Percentiles rank a stretch among this genome's conserved stretches.
phyloP scores from a whole-genome alignment of 2,329 filamentous ascomycete species.

The Pseudocercospora musae region DNA sequence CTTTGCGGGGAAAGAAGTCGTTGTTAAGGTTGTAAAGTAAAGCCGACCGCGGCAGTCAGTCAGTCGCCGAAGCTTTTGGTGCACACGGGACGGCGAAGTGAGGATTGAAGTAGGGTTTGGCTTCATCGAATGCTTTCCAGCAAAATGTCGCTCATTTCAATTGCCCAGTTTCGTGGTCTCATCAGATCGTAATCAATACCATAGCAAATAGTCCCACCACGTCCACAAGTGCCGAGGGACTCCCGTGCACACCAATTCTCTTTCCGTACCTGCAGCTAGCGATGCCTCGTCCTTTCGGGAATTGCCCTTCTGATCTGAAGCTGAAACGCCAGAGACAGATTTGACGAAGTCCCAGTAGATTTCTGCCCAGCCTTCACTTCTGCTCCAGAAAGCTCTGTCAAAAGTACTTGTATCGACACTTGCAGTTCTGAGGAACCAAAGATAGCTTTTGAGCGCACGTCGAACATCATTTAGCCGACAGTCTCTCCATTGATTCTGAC shows the following conservation, averaged over 20 bases:
- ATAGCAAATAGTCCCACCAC: conserved; percentile 4
- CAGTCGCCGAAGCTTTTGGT: not conserved
- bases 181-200: not conserved
- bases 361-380: conserved; percentile 23
- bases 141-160: not conserved
- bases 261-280: conserved; percentile 7
- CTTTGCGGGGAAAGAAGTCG: not conserved
- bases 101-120: not conserved
- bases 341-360: conserved; percentile 31
- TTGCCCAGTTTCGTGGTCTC: not conserved
- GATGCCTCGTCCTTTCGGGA: not conserved
- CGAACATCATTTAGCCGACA: conserved; percentile 32
- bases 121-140: not conserved
- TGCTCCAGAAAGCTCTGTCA: conserved; percentile 27
- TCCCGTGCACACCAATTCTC: conserved; percentile 19
- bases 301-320: not conserved
- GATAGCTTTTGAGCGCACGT: conserved; percentile 33
- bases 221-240: conserved; percentile 13
- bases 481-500: conserved; percentile 20
- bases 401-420: conserved; percentile 17
- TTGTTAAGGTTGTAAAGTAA: not conserved
- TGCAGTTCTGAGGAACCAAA: conserved; percentile 19
- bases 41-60: no score
- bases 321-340: not conserved
- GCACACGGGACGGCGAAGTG: not conserved